phyloP scores from a whole-genome alignment of 305 asterid genomes.

The Solanum hybrid region DNA sequence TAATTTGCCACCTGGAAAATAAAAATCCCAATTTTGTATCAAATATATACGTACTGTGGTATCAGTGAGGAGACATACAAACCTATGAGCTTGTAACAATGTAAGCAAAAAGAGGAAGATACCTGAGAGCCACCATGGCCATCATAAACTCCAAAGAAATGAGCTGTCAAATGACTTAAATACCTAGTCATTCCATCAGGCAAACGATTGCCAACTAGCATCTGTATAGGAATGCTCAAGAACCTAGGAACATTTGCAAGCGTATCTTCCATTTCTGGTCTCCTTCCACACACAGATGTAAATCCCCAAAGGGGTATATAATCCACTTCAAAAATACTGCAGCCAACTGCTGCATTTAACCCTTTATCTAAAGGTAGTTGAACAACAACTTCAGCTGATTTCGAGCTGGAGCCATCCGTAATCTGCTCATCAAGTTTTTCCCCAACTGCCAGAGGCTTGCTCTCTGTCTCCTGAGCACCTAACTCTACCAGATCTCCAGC shows the following conservation, averaged over 20 bases:
- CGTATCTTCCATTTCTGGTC: conserved; percentile 96
- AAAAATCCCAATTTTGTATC: not conserved
- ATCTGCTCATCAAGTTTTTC: conserved; percentile 19
- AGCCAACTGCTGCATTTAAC: conserved; percentile 10
- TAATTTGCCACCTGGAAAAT: conserved; percentile 76
- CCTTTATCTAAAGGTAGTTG: conserved; percentile 25
- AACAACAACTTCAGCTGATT: conserved; percentile 21
- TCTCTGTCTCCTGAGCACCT: conserved; percentile 12
- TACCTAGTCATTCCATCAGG: conserved; percentile 35
- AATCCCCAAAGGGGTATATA: conserved; percentile 88
- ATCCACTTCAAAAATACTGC: conserved; percentile 81
- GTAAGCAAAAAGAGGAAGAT: not conserved
- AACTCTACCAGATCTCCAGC: conserved; percentile 13
- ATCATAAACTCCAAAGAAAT: conserved; percentile 93
- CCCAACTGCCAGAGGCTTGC: conserved; percentile 7
- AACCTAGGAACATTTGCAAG: conserved; percentile 58
- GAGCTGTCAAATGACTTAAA: conserved; percentile 62
- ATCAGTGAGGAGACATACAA: not conserved
- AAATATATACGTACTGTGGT: not conserved
- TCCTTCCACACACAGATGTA: conserved; percentile 70
- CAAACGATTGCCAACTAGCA: conserved; percentile 48
- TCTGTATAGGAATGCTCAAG: conserved; percentile 45
- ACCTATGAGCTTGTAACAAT: not conserved
- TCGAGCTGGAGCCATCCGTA: conserved; percentile 26
- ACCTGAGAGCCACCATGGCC: conserved; percentile 97